Conservation (phyloP, 768 basidiomycete genomes). For the Pisolithus marmoratus region DNA sequence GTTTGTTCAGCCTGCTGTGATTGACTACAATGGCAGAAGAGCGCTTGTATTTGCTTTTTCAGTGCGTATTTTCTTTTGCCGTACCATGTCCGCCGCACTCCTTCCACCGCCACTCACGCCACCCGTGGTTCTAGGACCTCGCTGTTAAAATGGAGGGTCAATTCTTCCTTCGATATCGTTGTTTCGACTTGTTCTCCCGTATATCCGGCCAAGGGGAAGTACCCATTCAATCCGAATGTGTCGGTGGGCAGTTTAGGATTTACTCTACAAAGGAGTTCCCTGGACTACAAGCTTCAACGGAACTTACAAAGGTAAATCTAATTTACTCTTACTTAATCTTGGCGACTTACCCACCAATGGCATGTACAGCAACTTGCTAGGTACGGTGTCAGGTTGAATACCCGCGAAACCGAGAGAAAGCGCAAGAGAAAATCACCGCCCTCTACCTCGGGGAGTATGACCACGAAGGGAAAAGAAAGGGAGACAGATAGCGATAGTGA, state of each 20-base stretch:
- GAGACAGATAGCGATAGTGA: slow-evolving; percentile 21
- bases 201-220: slow-evolving; percentile 23
- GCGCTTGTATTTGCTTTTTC: slow-evolving; percentile 59
- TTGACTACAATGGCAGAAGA: slow-evolving; percentile 49
- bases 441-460: slow-evolving; percentile 2
- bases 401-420: slow-evolving; percentile 32
- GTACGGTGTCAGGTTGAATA: slow-evolving; percentile 31
- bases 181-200: slow-evolving; percentile 53
- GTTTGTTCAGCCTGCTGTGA: slow-evolving; percentile 49
- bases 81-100: not conserved
- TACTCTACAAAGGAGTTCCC: slow-evolving; percentile 76
- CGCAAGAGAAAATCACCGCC: slow-evolving; percentile 25
- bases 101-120: not conserved
- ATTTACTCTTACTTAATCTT: not conserved
- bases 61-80: slow-evolving; percentile 29
- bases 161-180: slow-evolving; percentile 67
- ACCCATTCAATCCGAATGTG: slow-evolving; percentile 57
- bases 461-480: not conserved
- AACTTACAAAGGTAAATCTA: slow-evolving; percentile 53
- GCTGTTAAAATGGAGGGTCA: slow-evolving; percentile 62
- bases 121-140: slow-evolving; percentile 43
- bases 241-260: slow-evolving; percentile 61
- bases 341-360: slow-evolving; percentile 1
- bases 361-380: slow-evolving; percentile 26
- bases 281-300: slow-evolving; percentile 61